Conservation (phyloP, 2,329 filamentous ascomycete genomes). For the Colletotrichum simmondsii region DNA sequence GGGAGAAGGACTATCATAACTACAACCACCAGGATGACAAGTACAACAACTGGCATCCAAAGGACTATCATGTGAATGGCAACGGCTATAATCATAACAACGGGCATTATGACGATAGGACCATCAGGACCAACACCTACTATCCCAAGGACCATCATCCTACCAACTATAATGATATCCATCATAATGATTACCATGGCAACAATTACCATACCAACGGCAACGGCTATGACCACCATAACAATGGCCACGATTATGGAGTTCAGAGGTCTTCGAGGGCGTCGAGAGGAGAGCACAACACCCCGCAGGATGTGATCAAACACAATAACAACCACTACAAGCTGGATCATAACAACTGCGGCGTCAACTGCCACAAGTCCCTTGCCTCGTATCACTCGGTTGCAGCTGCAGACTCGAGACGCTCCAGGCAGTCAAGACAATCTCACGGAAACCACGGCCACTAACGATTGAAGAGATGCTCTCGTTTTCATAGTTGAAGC, state of each 20-base stretch:
- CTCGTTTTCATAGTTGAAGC: neutral
- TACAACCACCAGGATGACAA: neutral
- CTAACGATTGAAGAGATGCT: neutral
- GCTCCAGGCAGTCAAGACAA: neutral
- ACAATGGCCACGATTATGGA: neutral
- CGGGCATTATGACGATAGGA: neutral
- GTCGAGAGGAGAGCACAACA: neutral
- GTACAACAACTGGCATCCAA: neutral
- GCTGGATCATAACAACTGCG: neutral
- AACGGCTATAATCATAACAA: neutral
- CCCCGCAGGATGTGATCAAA: neutral
- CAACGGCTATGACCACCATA: neutral
- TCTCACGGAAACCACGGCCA: neutral
- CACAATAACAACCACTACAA: neutral
- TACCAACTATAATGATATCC: neutral
- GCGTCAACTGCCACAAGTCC: neutral
- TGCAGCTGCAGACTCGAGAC: neutral
- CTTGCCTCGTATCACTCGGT: neutral
- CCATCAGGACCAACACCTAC: neutral
- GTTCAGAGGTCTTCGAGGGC: neutral
- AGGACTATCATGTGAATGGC: no score
- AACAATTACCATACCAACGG: neutral
- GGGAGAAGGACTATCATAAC: neutral
- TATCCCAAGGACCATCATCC: neutral
- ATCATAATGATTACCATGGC: neutral